Evolutionary conservation across 495 filamentous ascomycete species (phyloP), one percentile per base, ranked within the genome.

Genomic region (Cercophora sp.): DNA sequence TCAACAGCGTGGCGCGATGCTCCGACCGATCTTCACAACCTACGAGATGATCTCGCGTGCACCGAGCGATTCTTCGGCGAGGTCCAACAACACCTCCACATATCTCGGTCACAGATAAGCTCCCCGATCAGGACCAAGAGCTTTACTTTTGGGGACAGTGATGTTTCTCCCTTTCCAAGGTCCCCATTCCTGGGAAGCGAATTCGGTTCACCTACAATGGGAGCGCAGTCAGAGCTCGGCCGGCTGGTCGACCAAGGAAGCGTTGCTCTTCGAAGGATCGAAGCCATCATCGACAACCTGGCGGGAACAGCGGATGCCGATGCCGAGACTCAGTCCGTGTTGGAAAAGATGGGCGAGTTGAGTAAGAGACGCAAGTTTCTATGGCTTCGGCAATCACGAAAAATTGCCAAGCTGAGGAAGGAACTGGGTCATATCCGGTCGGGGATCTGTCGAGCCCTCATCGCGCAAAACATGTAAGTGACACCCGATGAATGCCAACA

Each of bases 31-130:
- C 23, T 44, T 22, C 40, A 44, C 40, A 44, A 26, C 8, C n/a
- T 44, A 22, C 40, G 40, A 8, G 40, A 44, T 15, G 40, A 44
- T 25, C 19, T 44, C 6, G 26, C 40, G 20, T 13, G 40, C 6
- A 20, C 19, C 15, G 40, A 44, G 13, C 40, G 40, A 8, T 44
- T 44, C 40, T 44, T 44, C 18, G 23, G 40, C 19, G 40, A 44
- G 20, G 26, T 44, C 8, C 19, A 44, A 13, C 40, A 44, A 23
- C 40, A 44, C 13, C 13, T 23, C 40, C 18, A 44, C 40, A 13
- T 10, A 10, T 2, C 20, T 44, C 19, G 8, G n/a, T 11, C n/a
- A n/a, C 18, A 5, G 36, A 19, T 39, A 15, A 6, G 2, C 16
- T 5, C 36, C 22, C 4, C 10, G n/a, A n/a, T 2, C 5, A 3